phyloP scores from a whole-genome alignment of 257 asterid genomes.

The Misopates orontium region DNA sequence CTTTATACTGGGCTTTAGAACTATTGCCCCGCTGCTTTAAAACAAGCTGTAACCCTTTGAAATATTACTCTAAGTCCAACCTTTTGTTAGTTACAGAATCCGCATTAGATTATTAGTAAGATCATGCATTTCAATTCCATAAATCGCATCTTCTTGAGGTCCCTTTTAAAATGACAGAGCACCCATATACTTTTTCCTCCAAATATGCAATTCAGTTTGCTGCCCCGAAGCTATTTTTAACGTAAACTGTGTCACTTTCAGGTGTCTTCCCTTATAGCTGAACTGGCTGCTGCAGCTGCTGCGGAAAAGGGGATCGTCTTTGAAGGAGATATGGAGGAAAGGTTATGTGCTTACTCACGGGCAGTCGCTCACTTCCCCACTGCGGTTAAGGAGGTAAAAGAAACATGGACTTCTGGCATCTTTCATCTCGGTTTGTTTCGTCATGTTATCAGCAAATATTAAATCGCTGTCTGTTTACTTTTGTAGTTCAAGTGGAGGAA shows the following conservation, averaged over 20 bases:
- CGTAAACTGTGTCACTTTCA: slow-evolving; percentile 29
- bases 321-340: slow-evolving; percentile 74
- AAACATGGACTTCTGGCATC: not conserved
- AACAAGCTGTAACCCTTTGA: no score
- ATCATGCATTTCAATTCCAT: no score
- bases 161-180: no score
- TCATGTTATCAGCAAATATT: not conserved
- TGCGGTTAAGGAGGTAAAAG: slow-evolving; percentile 95
- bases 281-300: slow-evolving; percentile 84
- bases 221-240: not conserved
- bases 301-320: slow-evolving; percentile 75
- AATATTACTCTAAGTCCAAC: no score
- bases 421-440: not conserved
- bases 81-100: no score
- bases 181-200: no score
- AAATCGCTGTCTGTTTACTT: not conserved
- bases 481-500: slow-evolving; percentile 95
- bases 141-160: no score
- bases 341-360: slow-evolving; percentile 88
- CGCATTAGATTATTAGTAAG: no score
- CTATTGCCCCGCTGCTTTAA: no score
- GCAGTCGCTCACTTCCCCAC: slow-evolving; percentile 97
- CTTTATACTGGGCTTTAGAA: no score
- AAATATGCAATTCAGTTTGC: no score
- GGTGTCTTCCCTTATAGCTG: slow-evolving; percentile 78